These are phyloP conservation scores for Globisporangium spinosum DNA, from an alignment of 352 stramenopile species.

Conservation along the genomic window DNA sequence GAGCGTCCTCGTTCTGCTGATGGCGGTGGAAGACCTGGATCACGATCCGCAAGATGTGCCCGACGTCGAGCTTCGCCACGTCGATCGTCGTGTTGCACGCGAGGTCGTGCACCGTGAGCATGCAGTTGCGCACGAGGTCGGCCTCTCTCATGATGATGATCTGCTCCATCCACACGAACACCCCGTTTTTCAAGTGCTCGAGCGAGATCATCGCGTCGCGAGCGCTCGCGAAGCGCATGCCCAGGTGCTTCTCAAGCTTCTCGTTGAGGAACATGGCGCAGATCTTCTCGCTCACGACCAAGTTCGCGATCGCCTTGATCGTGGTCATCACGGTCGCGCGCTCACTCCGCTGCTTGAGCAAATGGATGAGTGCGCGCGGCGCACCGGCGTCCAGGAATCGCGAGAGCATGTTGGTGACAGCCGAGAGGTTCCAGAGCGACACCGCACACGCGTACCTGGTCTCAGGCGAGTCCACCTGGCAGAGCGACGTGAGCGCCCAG, in stretches of 20 bases:
- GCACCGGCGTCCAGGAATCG: slow-evolving; percentile 70
- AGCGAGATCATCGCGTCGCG: slow-evolving; percentile 67
- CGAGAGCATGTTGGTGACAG: slow-evolving; percentile 46
- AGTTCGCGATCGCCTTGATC: slow-evolving; percentile 74
- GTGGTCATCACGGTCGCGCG: slow-evolving; percentile 42
- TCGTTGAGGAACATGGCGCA: slow-evolving; percentile 70
- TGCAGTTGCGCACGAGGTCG: slow-evolving; percentile 70
- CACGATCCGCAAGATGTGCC: slow-evolving; percentile 61
- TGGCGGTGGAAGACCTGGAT: slow-evolving; percentile 61
- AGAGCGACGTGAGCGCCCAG: slow-evolving; percentile 70
- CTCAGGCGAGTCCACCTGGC: slow-evolving; percentile 49
- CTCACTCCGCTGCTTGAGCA: slow-evolving; percentile 45
- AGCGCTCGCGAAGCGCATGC: slow-evolving; percentile 54
- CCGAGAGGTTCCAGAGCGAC: slow-evolving; percentile 76
- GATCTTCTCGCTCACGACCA: slow-evolving; percentile 75
- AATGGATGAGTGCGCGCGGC: slow-evolving; percentile 52
- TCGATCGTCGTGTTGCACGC: slow-evolving; percentile 57
- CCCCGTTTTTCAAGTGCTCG: slow-evolving; percentile 53
- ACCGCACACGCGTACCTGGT: slow-evolving; percentile 57
- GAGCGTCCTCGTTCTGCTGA: slow-evolving; percentile 38
- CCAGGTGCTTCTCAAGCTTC: slow-evolving; percentile 60
- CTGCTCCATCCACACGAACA: slow-evolving; percentile 79
- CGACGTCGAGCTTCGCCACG: slow-evolving; percentile 50
- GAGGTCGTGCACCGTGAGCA: slow-evolving; percentile 72
- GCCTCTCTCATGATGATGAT: slow-evolving; percentile 75